Base-by-base conservation (phyloP, 257 asterid genomes). In the Primulina tabacum region DNA sequence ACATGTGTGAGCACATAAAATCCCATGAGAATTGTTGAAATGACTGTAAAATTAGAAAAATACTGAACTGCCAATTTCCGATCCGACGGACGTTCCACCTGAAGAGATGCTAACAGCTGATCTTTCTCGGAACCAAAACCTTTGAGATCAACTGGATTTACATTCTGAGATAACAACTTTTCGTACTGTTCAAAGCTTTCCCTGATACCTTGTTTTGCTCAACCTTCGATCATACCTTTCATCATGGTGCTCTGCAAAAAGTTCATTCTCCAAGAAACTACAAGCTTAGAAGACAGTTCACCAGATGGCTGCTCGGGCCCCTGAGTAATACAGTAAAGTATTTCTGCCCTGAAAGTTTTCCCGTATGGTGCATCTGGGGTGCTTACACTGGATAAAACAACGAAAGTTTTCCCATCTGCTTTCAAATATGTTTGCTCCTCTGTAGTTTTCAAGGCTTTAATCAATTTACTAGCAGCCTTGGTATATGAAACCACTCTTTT, bases 281-380 rank as follows among this genome's bases (percentile, higher is more conserved):
- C 92, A 62, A 94, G 75, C 34, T 85, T 82, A 34, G 97, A 79
- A 76, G 96, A 82, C 72, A 71, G 84, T 71, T 94, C 97, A 43
- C 97, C 97, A 0, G 96, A 84, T 65, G 97, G 89, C 72, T 79
- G 88, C 76, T 91, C 99, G 7, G 97, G 98, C 43, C 99, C 99
- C 0, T 88, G 79, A 52, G 92, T 80, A 59, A 94, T 88, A 80
- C 92, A 79, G 81, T 89, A 91, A 73, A 91, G 97, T 64, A 94
- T 84, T 82, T 94, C 97, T 1, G 70, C 76, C 84, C 83, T 88
- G 69, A 90, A 94, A 24, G 80, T 80, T 81, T 86, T 76, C 68
- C 99, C 98, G 14, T 88, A 91, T 7, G 98, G 98, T 71, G 98
- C 98, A 77, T 94, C 99, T 9, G 97, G 99, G 61, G 98, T 94